A percentile compares a stretch with the other conserved stretches of the same genome.
Conservation (phyloP, 2,329 filamentous ascomycete species). For the Aspergillus felis region DNA sequence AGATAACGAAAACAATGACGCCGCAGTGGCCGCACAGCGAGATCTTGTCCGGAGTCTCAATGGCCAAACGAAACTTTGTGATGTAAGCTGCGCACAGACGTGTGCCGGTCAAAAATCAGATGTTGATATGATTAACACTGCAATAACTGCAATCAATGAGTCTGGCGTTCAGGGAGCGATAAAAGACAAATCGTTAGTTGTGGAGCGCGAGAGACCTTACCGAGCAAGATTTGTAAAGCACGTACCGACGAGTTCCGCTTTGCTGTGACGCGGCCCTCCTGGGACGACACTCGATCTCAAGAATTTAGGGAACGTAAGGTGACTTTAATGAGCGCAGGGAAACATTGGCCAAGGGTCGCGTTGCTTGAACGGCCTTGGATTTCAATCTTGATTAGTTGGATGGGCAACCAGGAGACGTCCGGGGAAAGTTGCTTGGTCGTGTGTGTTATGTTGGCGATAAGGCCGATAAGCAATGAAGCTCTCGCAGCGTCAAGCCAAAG, state of each 20-base stretch:
- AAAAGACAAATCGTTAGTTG: neutral
- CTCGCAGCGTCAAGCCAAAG: neutral
- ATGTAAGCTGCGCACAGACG: neutral
- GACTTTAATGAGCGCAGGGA: neutral
- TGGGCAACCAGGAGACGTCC: slow-evolving; percentile 3
- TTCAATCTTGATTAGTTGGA: neutral
- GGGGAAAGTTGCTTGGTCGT: neutral
- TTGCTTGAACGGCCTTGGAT: neutral
- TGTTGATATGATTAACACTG: neutral
- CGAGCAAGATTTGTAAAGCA: neutral
- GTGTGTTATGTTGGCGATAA: slow-evolving; percentile 1
- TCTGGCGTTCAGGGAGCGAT: neutral
- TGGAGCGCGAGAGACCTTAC: neutral
- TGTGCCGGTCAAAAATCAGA: neutral
- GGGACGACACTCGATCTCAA: neutral
- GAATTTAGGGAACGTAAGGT: neutral
- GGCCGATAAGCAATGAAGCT: slow-evolving; percentile 7
- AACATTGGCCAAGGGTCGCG: neutral
- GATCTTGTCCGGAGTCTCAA: slow-evolving; percentile 5
- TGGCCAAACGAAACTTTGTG: neutral
- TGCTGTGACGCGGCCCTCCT: neutral
- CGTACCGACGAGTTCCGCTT: neutral
- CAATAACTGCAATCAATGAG: neutral
- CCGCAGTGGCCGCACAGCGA: neutral
- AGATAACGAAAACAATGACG: neutral